Percentiles rank a stretch among this genome's conserved stretches.
These are phyloP conservation scores for Agastache rugosa DNA, from an alignment of 257 asterid genomes.

Conservation along the genomic window DNA sequence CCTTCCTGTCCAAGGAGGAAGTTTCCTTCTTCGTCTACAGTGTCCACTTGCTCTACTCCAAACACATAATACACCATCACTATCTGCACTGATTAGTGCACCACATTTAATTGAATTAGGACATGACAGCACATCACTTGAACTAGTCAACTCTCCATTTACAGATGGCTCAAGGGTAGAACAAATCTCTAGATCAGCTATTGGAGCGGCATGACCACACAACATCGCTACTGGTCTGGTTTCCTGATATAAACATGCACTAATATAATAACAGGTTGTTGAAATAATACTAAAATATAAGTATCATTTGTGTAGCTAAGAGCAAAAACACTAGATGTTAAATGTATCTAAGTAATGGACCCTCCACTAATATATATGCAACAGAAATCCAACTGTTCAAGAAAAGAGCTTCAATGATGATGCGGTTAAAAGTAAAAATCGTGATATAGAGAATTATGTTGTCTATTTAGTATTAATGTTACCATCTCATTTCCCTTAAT, in stretches of 20 bases:
- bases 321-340: neutral
- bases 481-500: conserved; percentile 7
- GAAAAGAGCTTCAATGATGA: conserved; percentile 11
- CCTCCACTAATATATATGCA: conserved; percentile 14
- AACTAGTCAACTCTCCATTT: conserved; percentile 46
- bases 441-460: neutral
- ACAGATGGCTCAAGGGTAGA: conserved; percentile 69
- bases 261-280: conserved; percentile 18
- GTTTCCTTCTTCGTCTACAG: conserved; percentile 86
- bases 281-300: conserved; percentile 1
- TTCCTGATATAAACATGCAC: conserved; percentile 59
- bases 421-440: neutral
- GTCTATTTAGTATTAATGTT: conserved; percentile 2
- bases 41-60: conserved; percentile 94
- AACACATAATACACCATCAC: conserved; percentile 86
- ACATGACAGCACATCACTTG: conserved; percentile 42
- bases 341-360: neutral
- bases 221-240: conserved; percentile 84
- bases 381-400: conserved; percentile 15
- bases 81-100: conserved; percentile 80
- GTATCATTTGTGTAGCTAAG: neutral
- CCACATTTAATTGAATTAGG: conserved; percentile 53
- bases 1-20: conserved; percentile 96
- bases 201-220: conserved; percentile 89
- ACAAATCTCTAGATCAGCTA: conserved; percentile 83